Percentiles rank a stretch among this genome's conserved stretches.
These are phyloP conservation scores for Saksenaea oblongispora DNA, from an alignment of 371 early-diverging fungal species.

Conservation along the genomic window DNA sequence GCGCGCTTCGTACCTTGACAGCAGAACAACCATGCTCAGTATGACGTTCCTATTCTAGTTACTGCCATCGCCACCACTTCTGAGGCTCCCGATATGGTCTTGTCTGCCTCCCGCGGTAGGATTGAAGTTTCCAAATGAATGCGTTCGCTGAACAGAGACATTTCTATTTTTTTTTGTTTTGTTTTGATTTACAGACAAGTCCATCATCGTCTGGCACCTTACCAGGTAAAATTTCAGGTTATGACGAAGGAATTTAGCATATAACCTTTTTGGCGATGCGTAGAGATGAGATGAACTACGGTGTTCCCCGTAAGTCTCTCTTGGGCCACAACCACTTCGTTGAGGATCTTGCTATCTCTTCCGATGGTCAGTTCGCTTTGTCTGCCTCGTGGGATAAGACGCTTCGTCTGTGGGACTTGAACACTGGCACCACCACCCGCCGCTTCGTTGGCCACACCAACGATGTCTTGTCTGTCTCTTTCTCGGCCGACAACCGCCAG, in stretches of 20 bases:
- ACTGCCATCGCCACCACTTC: slow-evolving; percentile 95
- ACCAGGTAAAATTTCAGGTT: slow-evolving; percentile 44
- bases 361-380: slow-evolving; percentile 94
- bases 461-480: slow-evolving; percentile 95
- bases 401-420: slow-evolving; percentile 95
- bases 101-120: slow-evolving; percentile 91
- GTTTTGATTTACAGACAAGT: slow-evolving; percentile 68
- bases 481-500: slow-evolving; percentile 97
- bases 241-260: too few species aligned
- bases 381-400: slow-evolving; percentile 98
- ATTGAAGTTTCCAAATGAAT: neutral
- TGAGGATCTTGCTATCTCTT: slow-evolving; percentile 91
- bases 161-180: neutral
- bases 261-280: neutral
- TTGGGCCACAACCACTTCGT: slow-evolving; percentile 97
- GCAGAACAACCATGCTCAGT: neutral
- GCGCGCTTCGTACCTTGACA: neutral
- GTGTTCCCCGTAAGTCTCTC: slow-evolving; percentile 82
- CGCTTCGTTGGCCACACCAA: slow-evolving; percentile 93
- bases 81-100: slow-evolving; percentile 90
- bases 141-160: neutral
- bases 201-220: slow-evolving; percentile 92
- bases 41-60: slow-evolving; percentile 42
- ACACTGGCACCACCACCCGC: slow-evolving; percentile 86
- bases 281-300: slow-evolving; percentile 86